Percentiles rank a stretch among this genome's conserved stretches.
Conservation (phyloP, 768 basidiomycete genomes). For the Trametes cubensis region DNA sequence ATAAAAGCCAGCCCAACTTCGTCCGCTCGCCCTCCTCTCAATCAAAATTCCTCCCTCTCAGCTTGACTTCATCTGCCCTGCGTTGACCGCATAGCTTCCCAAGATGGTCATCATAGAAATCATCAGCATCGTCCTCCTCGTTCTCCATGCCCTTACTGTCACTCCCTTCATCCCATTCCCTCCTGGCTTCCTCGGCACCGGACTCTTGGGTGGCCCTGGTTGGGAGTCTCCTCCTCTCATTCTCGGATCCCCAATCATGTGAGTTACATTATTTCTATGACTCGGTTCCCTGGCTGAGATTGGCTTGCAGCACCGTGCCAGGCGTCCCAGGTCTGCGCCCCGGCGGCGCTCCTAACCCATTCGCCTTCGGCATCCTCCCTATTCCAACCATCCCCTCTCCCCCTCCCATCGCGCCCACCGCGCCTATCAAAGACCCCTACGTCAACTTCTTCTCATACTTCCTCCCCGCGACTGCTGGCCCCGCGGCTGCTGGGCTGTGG, state of each 20-base stretch:
- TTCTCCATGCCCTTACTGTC: not conserved
- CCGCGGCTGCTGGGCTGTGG: no score
- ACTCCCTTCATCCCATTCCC: not conserved
- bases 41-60: not conserved
- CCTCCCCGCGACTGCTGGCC: no score
- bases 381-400: no score
- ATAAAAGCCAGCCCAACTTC: not conserved
- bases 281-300: not conserved
- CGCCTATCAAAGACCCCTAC: no score
- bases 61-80: not conserved
- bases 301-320: no score
- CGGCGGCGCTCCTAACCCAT: no score
- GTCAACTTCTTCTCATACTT: no score
- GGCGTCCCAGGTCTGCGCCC: no score
- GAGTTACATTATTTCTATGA: not conserved
- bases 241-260: not conserved
- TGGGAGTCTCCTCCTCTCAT: not conserved
- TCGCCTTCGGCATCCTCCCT: no score
- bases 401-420: no score
- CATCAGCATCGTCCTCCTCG: constrained; percentile 6
- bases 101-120: not conserved
- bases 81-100: not conserved
- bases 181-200: not conserved
- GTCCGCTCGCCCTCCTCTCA: not conserved
- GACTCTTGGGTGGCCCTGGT: no score